Conservation (phyloP, 2,329 filamentous ascomycete genomes). For the Penicillium sp. region DNA sequence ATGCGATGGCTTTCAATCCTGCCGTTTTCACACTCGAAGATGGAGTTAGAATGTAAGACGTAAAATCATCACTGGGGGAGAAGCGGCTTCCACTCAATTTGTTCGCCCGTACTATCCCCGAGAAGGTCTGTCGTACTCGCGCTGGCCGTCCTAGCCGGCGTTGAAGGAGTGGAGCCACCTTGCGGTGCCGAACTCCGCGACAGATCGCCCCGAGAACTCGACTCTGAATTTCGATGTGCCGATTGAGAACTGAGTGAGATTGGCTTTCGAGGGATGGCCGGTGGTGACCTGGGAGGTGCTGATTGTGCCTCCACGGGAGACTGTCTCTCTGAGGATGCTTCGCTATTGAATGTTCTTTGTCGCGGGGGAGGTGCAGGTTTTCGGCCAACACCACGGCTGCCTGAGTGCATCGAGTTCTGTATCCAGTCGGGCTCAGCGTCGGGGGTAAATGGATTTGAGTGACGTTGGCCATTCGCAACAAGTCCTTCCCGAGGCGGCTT, state of each 20-base stretch:
- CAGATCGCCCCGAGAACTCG: not conserved
- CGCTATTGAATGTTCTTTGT: constrained; percentile 12
- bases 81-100: constrained; percentile 39
- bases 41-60: not conserved
- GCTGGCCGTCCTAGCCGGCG: not conserved
- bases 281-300: constrained; percentile 26
- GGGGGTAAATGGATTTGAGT: constrained; percentile 78
- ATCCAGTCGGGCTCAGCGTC: constrained; percentile 86
- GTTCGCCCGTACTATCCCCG: constrained; percentile 24
- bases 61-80: constrained; percentile 23
- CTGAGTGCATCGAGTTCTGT: constrained; percentile 19
- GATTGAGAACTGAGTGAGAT: constrained; percentile 41
- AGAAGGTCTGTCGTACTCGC: constrained; percentile 27
- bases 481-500: constrained; percentile 66
- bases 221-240: not conserved
- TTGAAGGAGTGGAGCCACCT: not conserved
- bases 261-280: constrained; percentile 68
- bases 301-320: not conserved
- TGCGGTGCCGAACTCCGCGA: too few species aligned
- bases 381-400: constrained; percentile 11
- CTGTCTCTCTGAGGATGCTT: not conserved
- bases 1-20: too few species aligned
- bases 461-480: constrained; percentile 72
- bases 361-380: constrained; percentile 33
- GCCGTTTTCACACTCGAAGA: too few species aligned